These are phyloP conservation scores for Aspergillus wentii DNA, from an alignment of 495 filamentous ascomycete genomes.

Conservation along the genomic window DNA sequence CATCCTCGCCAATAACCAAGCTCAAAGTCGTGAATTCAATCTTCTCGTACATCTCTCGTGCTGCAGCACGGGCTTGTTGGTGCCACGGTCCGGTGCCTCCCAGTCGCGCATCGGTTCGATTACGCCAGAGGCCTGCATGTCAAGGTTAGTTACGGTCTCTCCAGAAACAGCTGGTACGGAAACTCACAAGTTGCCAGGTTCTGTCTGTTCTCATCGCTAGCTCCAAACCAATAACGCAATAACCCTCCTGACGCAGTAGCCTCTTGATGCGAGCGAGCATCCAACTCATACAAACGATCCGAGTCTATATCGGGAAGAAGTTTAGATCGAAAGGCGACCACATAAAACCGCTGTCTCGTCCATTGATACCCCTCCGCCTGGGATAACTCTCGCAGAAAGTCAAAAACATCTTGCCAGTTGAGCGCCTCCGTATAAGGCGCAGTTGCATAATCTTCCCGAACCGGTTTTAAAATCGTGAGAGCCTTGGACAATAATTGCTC, in stretches of 20 bases:
- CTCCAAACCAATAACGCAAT: slow-evolving; percentile 85
- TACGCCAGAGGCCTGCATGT: slow-evolving; percentile 60
- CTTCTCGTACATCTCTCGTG: slow-evolving; percentile 39
- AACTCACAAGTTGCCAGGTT: slow-evolving; percentile 70
- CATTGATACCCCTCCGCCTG: slow-evolving; percentile 48
- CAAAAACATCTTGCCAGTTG: slow-evolving; percentile 68
- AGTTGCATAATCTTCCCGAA: slow-evolving; percentile 69
- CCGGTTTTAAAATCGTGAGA: slow-evolving; percentile 54
- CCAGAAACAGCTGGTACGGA: not conserved
- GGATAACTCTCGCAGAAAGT: slow-evolving; percentile 38
- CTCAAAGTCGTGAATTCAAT: slow-evolving; percentile 57
- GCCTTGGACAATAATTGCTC: slow-evolving; percentile 68
- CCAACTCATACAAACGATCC: slow-evolving; percentile 59
- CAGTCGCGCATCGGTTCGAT: slow-evolving; percentile 60
- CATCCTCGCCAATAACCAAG: slow-evolving; percentile 53
- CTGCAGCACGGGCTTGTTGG: slow-evolving; percentile 32
- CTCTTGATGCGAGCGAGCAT: slow-evolving; percentile 71
- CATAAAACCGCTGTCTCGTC: slow-evolving; percentile 65
- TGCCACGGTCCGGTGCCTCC: slow-evolving; percentile 60
- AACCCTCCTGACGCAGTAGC: slow-evolving; percentile 75
- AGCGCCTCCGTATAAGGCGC: slow-evolving; percentile 69
- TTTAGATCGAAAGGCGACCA: slow-evolving; percentile 75
- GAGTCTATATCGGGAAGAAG: slow-evolving; percentile 57
- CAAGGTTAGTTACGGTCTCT: slow-evolving; percentile 1
- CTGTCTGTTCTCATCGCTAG: slow-evolving; percentile 54